Evolutionary conservation across 202 grass and related monocot genomes (phyloP), one percentile per base, ranked within the genome.

Genomic region (Cymbopogon flexuosus): DNA sequence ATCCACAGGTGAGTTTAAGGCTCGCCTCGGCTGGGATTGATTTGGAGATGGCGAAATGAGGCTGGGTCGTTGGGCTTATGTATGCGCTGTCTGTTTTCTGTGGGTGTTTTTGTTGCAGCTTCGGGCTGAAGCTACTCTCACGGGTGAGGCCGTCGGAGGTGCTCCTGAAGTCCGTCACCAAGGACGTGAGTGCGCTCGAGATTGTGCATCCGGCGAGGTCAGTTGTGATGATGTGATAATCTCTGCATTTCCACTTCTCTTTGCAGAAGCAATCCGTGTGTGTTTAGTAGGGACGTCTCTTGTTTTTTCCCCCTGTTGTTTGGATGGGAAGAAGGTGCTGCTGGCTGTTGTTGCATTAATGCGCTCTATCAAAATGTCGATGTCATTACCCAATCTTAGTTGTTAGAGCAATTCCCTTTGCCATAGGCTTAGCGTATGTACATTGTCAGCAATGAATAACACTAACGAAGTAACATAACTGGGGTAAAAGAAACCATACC

Each of bases 81-180:
- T 87, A 56, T 31, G 56, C 60, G 45, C 31, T 5, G 46, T 47
- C 23, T 29, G 43, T 6, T 82, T 80, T 65, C 5, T 82, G 51
- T 24, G 27, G 27, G 27, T 33, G 3, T 33, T 4, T 83, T n/a
- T 72, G 16, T 10, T 80, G 59, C 88, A 98, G 92, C 81, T 82
- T 99, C 37, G 96, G 92, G 47, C 85, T 95, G 75, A 87, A 84
- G 82, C 90, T 99, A 19, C 74, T 99, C 13, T 99, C 96, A 10
- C 84, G 85, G 71, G 92, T 99, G 54, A 85, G 85, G 46, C 92
- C 96, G 3, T 99, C 92, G 33, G 92, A 99, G 87, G 90, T 87
- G 78, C 88, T 95, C 14, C 49, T 98, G 24, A 95, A 98, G 82
- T 95, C 96, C 51, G 83, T 95, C 71, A 89, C 90, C 18, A 99